These are phyloP conservation scores for Apodospora peruviana DNA, from an alignment of 495 filamentous ascomycete species.

Conservation along the genomic window DNA sequence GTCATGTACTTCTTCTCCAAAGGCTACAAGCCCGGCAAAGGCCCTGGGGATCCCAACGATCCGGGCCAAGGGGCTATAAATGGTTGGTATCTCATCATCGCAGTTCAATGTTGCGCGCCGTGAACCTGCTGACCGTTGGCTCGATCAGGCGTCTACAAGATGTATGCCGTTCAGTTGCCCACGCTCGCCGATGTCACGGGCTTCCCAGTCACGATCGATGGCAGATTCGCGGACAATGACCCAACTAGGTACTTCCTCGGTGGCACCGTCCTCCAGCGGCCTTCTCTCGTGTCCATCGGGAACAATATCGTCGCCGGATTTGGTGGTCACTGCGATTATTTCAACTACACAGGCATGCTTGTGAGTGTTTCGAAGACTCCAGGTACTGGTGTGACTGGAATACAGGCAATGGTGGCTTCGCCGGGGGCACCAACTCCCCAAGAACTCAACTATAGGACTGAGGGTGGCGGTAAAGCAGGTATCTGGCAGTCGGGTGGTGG, in stretches of 20 bases:
- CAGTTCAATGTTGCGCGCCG: background rate
- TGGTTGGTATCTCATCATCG: background rate
- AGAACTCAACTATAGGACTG: conserved; percentile 1
- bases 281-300: conserved; percentile 34
- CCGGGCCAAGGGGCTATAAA: conserved; percentile 4
- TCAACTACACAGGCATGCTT: conserved; percentile 44
- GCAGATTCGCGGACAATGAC: conserved; percentile 35
- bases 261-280: conserved; percentile 38
- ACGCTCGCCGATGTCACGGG: conserved; percentile 29
- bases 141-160: conserved; percentile 8
- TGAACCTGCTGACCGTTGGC: background rate
- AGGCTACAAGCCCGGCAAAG: conserved; percentile 12
- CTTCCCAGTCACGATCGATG: conserved; percentile 37
- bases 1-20: conserved; percentile 39
- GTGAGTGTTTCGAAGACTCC: conserved; percentile 34
- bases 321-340: conserved; percentile 43
- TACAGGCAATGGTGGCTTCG: conserved; percentile 32
- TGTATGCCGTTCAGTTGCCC: conserved; percentile 34
- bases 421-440: conserved; percentile 18
- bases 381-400: conserved; percentile 28
- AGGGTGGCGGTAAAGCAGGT: conserved; percentile 25
- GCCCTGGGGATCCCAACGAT: conserved; percentile 7
- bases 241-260: conserved; percentile 37
- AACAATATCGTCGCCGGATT: conserved; percentile 40
- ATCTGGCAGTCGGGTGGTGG: conserved; percentile 41